Conservation (phyloP, 2,329 filamentous ascomycete genomes). For the Colletotrichum sp. region DNA sequence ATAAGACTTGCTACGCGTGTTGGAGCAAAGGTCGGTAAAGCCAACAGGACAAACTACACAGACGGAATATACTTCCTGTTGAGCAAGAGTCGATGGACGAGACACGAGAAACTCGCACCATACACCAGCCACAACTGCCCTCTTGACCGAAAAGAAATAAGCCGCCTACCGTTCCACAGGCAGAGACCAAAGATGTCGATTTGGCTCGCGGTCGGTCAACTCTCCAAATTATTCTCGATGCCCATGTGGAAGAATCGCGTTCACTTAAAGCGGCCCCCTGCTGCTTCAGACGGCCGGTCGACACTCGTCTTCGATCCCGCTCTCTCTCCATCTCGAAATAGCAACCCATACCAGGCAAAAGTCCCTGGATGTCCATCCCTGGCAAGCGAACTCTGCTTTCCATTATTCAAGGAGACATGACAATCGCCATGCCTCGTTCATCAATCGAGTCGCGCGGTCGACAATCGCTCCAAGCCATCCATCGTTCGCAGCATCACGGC, state of each 20-base stretch:
- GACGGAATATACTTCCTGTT: rapidly evolving
- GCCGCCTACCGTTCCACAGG: background rate
- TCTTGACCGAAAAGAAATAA: background rate
- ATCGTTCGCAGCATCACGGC: background rate
- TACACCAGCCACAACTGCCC: background rate
- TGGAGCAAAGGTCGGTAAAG: background rate
- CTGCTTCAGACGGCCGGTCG: no score
- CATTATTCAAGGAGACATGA: no score
- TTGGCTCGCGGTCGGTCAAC: background rate
- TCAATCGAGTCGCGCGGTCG: background rate
- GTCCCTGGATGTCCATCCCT: no score
- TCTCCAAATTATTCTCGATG: background rate
- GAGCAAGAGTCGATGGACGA: background rate
- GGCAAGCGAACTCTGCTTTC: no score
- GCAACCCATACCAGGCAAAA: no score
- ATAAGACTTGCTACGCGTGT: background rate
- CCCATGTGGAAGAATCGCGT: background rate
- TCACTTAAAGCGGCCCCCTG: background rate
- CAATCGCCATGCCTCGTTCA: no score
- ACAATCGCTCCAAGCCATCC: background rate
- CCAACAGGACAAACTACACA: background rate
- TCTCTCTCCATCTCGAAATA: no score
- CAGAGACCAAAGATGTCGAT: background rate
- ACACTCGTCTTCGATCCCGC: no score
- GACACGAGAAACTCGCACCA: background rate